phyloP scores from a whole-genome alignment of 2,329 filamentous ascomycete genomes.

The Alternaria sp. region DNA sequence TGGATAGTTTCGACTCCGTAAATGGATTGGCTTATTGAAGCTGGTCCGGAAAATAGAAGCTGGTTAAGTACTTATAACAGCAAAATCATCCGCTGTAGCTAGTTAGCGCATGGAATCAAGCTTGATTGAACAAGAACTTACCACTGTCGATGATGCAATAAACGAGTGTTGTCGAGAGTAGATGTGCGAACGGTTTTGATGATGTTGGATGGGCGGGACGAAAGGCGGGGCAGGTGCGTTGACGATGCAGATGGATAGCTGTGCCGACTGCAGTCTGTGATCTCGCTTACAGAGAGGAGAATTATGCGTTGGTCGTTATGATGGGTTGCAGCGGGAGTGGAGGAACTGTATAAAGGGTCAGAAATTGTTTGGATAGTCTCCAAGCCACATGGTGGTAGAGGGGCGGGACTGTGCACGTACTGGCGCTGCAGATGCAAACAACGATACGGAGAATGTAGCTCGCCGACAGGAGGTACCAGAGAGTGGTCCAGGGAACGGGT shows the following conservation, averaged over 20 bases:
- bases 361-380: constrained; percentile 6
- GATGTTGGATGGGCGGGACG: constrained; percentile 8
- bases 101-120: not conserved
- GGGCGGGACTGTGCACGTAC: constrained; percentile 20
- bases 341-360: constrained; percentile 1
- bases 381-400: constrained; percentile 7
- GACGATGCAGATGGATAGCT: constrained; percentile 5
- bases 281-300: constrained; percentile 5
- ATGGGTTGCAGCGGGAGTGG: constrained; percentile 10
- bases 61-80: not conserved
- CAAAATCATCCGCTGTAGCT: not conserved
- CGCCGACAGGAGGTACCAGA: constrained; percentile 22
- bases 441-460: constrained; percentile 18
- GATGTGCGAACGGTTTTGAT: not conserved
- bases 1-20: constrained; percentile 3
- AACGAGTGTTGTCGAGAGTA: not conserved
- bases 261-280: constrained; percentile 7
- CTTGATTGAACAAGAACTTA: not conserved
- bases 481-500: constrained; percentile 25
- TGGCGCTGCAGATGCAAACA: constrained; percentile 15
- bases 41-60: not conserved
- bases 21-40: constrained; percentile 1
- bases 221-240: constrained; percentile 17
- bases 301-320: constrained; percentile 1
- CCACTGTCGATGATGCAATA: not conserved